These are phyloP conservation scores for Candida chilensis DNA, from an alignment of 805 yeast species.

Conservation along the genomic window DNA sequence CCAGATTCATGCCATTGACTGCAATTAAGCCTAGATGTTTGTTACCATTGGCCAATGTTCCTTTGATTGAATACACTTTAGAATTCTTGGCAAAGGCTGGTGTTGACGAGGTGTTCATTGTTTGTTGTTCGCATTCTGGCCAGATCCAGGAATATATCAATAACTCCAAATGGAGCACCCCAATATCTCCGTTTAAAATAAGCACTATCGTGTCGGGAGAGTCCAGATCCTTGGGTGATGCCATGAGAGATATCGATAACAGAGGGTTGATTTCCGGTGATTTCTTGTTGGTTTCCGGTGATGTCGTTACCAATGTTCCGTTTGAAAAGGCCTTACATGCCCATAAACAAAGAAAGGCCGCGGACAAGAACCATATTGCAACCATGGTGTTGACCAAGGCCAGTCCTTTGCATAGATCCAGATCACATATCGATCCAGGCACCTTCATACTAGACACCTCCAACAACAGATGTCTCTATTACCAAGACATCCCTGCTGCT, in stretches of 20 bases:
- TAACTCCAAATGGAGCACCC: constrained; percentile 55
- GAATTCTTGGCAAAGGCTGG: constrained; percentile 90
- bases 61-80: constrained; percentile 87
- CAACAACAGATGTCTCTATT: constrained; percentile 72
- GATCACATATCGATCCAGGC: constrained; percentile 77
- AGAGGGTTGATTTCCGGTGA: constrained; percentile 87
- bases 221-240: constrained; percentile 90
- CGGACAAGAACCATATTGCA: constrained; percentile 85
- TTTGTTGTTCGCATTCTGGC: constrained; percentile 88
- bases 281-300: constrained; percentile 86
- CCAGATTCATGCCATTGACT: constrained; percentile 89
- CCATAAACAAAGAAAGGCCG: constrained; percentile 62
- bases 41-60: constrained; percentile 86
- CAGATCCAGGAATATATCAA: constrained; percentile 79
- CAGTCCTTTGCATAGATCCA: constrained; percentile 72
- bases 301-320: constrained; percentile 88
- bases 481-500: constrained; percentile 65
- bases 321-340: constrained; percentile 62
- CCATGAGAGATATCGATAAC: constrained; percentile 91
- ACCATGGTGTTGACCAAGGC: constrained; percentile 92
- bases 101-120: constrained; percentile 80
- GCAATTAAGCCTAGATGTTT: constrained; percentile 82
- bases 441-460: constrained; percentile 72
- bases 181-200: constrained; percentile 74
- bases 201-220: constrained; percentile 78